These are phyloP conservation scores for Paracoccidioides lutzii DNA, from an alignment of 2,329 filamentous ascomycete genomes.

Conservation along the genomic window DNA sequence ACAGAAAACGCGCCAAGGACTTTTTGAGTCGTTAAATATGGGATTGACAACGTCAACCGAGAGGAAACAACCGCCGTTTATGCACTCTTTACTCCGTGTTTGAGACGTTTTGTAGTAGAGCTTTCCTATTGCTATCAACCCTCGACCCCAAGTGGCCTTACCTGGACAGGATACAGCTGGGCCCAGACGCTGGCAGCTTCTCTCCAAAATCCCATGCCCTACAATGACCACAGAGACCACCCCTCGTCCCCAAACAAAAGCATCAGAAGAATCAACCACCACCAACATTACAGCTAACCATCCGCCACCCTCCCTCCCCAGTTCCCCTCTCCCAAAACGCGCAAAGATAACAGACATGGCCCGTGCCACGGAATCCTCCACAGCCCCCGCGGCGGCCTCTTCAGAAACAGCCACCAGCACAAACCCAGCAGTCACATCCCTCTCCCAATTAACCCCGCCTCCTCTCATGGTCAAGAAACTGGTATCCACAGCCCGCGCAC, in stretches of 20 bases:
- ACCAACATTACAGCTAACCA: conserved; percentile 18
- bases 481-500: conserved; percentile 61
- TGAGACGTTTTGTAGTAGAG: no score
- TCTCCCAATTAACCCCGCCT: conserved; percentile 35
- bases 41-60: background rate
- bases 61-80: background rate
- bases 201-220: conserved; percentile 9
- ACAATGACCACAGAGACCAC: conserved; percentile 34
- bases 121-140: no score
- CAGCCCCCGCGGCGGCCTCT: conserved; percentile 13
- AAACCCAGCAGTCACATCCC: conserved; percentile 22
- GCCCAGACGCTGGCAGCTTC: background rate
- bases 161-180: background rate
- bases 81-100: background rate
- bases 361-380: conserved; percentile 12
- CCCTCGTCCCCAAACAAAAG: conserved; percentile 20
- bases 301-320: conserved; percentile 47
- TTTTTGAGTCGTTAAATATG: background rate
- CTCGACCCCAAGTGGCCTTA: background rate
- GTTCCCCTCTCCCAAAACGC: conserved; percentile 68
- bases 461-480: conserved; percentile 80
- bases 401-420: conserved; percentile 3
- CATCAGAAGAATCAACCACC: conserved; percentile 9
- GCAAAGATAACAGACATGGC: conserved; percentile 43
- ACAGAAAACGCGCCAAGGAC: background rate